Conservation (phyloP, 2,329 filamentous ascomycete species). For the Botrytis fragariae region DNA sequence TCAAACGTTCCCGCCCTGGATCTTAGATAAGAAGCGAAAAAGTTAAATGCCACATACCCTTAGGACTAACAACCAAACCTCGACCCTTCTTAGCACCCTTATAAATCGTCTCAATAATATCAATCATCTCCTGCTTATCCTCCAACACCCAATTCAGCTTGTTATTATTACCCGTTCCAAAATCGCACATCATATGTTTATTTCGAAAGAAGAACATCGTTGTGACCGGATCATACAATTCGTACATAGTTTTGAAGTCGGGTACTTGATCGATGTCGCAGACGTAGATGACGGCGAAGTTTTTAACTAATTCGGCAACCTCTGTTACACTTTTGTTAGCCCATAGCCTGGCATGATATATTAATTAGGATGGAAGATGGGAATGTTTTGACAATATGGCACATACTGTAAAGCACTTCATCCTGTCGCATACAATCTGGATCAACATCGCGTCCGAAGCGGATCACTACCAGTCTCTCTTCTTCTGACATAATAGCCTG, state of each 20-base stretch:
- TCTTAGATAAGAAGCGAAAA: neutral
- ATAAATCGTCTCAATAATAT: conserved; percentile 98
- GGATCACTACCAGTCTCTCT: conserved; percentile 88
- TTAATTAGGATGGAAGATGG: neutral
- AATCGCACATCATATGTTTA: conserved; percentile 98
- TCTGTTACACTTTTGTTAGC: conserved; percentile 34
- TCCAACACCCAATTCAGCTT: conserved; percentile 96
- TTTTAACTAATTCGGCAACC: conserved; percentile 91
- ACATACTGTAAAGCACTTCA: conserved; percentile 79
- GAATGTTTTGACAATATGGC: neutral
- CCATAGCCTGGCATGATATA: neutral
- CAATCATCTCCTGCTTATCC: conserved; percentile 97
- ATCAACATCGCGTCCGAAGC: conserved; percentile 86
- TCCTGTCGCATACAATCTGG: conserved; percentile 80
- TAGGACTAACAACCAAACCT: conserved; percentile 93
- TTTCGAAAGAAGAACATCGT: conserved; percentile 99
- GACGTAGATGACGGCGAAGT: conserved; percentile 88
- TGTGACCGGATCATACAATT: conserved; percentile 85
- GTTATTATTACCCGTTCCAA: conserved; percentile 98
- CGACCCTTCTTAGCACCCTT: conserved; percentile 97
- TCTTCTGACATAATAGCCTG: conserved; percentile 88
- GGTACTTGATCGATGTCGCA: conserved; percentile 90
- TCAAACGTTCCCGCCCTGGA: too few relatives aligned
- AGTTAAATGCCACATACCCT: conserved; percentile 47
- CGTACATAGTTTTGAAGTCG: conserved; percentile 96